These are phyloP conservation scores for Metschnikowia amazonensis DNA, from an alignment of 805 yeast genomes.

Conservation along the genomic window DNA sequence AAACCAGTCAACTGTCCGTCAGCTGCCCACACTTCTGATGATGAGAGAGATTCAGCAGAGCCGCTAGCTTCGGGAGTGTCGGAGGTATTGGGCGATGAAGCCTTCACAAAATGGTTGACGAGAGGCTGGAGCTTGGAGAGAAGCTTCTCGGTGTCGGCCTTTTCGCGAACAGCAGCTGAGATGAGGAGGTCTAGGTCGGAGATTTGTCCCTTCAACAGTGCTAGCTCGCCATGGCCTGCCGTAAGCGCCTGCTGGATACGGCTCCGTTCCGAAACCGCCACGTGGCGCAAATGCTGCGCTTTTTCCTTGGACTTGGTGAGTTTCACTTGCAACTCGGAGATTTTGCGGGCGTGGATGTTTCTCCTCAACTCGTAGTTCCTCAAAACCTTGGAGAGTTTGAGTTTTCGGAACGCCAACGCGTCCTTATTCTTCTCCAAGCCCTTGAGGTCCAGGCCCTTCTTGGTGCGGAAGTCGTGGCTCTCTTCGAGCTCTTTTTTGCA, in stretches of 20 bases:
- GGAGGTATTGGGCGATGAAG: too few species aligned
- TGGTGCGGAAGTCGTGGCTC: constrained; percentile 28
- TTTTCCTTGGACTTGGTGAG: constrained; percentile 13
- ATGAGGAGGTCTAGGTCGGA: constrained; percentile 26
- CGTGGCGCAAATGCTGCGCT: constrained; percentile 7
- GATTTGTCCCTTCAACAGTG: constrained; percentile 20
- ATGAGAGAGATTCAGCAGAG: too few species aligned
- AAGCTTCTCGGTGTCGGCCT: constrained; percentile 19
- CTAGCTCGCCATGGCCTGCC: constrained; percentile 15
- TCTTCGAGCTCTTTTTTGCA: constrained; percentile 37
- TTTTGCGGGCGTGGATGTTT: constrained; percentile 9
- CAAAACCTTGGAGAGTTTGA: constrained; percentile 26
- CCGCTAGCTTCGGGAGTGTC: too few species aligned
- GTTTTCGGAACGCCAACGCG: constrained; percentile 30
- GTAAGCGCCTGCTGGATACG: constrained; percentile 6
- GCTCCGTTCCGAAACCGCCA: constrained; percentile 9
- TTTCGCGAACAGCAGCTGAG: constrained; percentile 22
- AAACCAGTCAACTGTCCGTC: constrained; percentile 28
- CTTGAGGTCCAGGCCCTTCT: constrained; percentile 31
- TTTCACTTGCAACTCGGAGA: constrained; percentile 13
- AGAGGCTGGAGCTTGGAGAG: constrained; percentile 24
- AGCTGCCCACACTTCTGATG: too few species aligned
- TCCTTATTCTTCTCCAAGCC: constrained; percentile 31
- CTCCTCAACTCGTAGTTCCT: constrained; percentile 12
- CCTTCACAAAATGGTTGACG: constrained; percentile 16